Evolutionary conservation across 2,329 filamentous ascomycete species (phyloP), one percentile per base, ranked within the genome.

Genomic region (Knufia fluminis): DNA sequence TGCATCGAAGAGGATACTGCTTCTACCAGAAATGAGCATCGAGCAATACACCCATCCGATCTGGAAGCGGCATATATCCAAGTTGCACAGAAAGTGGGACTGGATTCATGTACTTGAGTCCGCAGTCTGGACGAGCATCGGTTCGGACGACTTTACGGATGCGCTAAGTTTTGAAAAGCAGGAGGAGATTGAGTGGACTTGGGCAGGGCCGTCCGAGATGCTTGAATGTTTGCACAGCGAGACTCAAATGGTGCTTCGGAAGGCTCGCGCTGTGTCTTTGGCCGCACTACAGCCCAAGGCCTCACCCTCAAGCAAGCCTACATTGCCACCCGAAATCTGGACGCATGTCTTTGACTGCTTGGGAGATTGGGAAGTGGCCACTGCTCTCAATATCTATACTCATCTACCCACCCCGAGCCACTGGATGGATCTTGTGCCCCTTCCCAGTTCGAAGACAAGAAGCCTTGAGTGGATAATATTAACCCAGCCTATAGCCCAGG

Each of bases 1-100:
- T 59, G 81, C 85, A 0, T 83, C 83, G 4, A 95, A 95, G 68
- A 85, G 83, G 59, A 85, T 94, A 24, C 69, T 95, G 43, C 71
- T 96, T 50, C 82, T 94, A 4, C 89, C 90, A 0, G 87, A 86
- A 56, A 94, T 96, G 89, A 91, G 86, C 28, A 80, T 80, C 1
- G 77, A 85, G 52, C 89, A 91, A 80, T 94, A 88, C 88, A 82
- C 90, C 62, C 89, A 92, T 60, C 87, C 89, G 2, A 82, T 90
- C 69, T 94, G 87, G 14, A 86, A 86, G 69, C 85, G 88, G 60
- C 89, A 95, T 62, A 76, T 95, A 53, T 84, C 79, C 66, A 92
- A 94, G 67, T 79, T 95, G 36, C 77, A 83, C 55, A 74, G 80
- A 54, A 90, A 88, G 64, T 94, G 87, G 87, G 83, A 82, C 47